Base-by-base conservation (phyloP, 1,139 yeast genomes). In the Arxiozyma heterogenica region DNA sequence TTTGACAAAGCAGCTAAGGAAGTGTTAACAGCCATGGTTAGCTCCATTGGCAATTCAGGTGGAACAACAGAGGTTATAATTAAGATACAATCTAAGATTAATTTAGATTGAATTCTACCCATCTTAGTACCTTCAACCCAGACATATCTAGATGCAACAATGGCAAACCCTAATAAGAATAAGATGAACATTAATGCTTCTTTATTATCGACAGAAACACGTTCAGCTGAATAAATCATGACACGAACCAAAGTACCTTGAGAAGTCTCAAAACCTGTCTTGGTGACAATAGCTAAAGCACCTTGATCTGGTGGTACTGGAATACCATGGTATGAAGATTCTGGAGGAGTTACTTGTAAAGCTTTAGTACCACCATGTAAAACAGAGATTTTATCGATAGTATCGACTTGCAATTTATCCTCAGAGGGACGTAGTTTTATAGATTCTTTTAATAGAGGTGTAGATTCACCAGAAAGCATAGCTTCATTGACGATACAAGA, bases 11-110 rank as follows among this genome's bases (percentile, higher is more conserved):
- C 90, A 53, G 93, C 82, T 67, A 93, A 78, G 11, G 98, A 91
- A 47, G 89, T 79, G 72, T 93, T 93, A 47, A 93, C 98, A 57
- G 98, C 98, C 91, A 93, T 86, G 38, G 98, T 93, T 64, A 93
- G 81, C 75, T 93, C 98, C 98, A 93, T 94, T 53, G 99, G 99
- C 62, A 93, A 79, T 74, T 93, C 99, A 52, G 99, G 98, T 47
- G 99, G 99, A 47, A 93, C 99, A 61, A 93, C 99, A 50, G 98
- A 91, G 22, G 99, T 93, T 63, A 93, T 81, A 64, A 93, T 94
- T 68, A 93, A 81, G 61, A 93, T 86, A 83, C 98, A 94, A 73
- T 93, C 98, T 68, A 93, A 79, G 62, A 93, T 84, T 68, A 93
- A 81, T 73, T 93, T 93, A 54, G 95, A 87, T 71, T 93, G 95